Conservation (phyloP, 306 rosid species). For the Castanea sativa region DNA sequence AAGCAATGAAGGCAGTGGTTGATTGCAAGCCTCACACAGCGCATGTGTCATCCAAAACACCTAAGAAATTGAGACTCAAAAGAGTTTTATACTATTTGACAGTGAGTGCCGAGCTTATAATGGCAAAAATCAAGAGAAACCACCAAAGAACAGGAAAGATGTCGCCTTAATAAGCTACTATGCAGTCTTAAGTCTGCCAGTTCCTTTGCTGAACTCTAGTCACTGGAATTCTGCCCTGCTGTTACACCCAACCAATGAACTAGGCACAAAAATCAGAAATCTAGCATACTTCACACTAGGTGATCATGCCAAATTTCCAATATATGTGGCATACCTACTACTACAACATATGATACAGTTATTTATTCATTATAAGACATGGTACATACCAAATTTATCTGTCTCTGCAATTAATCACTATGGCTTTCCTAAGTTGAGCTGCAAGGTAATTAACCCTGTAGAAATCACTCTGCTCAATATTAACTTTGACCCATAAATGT, state of each 20-base stretch:
- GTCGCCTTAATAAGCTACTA: neutral
- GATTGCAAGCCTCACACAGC: slow-evolving; percentile 51
- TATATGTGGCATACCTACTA: neutral
- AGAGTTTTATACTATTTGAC: neutral
- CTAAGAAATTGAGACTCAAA: slow-evolving; percentile 27
- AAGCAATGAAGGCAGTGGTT: slow-evolving; percentile 44
- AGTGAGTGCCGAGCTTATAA: neutral
- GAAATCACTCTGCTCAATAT: slow-evolving; percentile 50
- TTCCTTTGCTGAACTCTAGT: neutral
- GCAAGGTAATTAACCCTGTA: slow-evolving; percentile 57
- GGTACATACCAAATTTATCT: slow-evolving; percentile 49
- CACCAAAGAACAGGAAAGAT: neutral
- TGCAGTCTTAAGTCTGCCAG: neutral
- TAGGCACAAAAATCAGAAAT: neutral
- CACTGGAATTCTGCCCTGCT: neutral
- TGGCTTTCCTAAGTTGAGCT: slow-evolving; percentile 44
- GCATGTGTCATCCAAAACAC: slow-evolving; percentile 65
- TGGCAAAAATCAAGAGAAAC: slow-evolving; percentile 4
- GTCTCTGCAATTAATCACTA: slow-evolving; percentile 36
- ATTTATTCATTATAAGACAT: neutral
- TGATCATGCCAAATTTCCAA: neutral
- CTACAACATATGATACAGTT: neutral
- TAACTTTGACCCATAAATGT: slow-evolving; percentile 56
- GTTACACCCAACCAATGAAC: neutral
- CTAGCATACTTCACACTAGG: neutral